Percentiles rank a stretch among this genome's conserved stretches.
phyloP scores from a whole-genome alignment of 352 stramenopile genomes.

The Phytopythium montanum region DNA sequence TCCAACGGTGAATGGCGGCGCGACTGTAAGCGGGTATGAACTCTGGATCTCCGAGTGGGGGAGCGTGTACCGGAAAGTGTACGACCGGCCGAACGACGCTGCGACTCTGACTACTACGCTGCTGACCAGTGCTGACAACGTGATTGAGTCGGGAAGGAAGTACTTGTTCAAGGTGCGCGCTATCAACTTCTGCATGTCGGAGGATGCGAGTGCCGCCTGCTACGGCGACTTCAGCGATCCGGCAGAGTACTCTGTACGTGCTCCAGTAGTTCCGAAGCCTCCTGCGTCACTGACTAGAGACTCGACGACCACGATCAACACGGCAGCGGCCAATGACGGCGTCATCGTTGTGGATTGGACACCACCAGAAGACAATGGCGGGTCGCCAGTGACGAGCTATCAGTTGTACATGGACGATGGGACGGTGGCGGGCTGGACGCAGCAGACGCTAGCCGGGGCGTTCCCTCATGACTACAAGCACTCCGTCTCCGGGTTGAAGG shows the following conservation, averaged over 20 bases:
- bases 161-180: constrained; percentile 95
- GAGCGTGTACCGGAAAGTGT: constrained; percentile 83
- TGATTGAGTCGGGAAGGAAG: constrained; percentile 88
- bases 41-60: constrained; percentile 97
- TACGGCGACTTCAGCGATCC: constrained; percentile 88
- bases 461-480: constrained; percentile 58
- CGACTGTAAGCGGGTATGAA: constrained; percentile 92
- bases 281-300: constrained; percentile 63
- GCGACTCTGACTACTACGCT: constrained; percentile 67
- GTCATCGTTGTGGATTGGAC: constrained; percentile 79
- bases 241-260: constrained; percentile 88
- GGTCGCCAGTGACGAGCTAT: constrained; percentile 89
- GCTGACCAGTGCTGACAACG: constrained; percentile 71
- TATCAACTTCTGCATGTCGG: constrained; percentile 91
- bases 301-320: constrained; percentile 69
- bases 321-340: constrained; percentile 36
- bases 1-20: constrained; percentile 90
- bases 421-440: constrained; percentile 30
- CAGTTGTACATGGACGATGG: constrained; percentile 90
- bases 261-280: constrained; percentile 77
- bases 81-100: constrained; percentile 90
- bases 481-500: constrained; percentile 37
- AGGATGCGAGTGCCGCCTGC: constrained; percentile 72
- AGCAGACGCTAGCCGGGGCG: constrained; percentile 34
- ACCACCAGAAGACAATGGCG: constrained; percentile 91